Evolutionary conservation across 1,139 yeast genomes (phyloP), one percentile per base, ranked within the genome.

Genomic region (Pichia kudriavzevii): DNA sequence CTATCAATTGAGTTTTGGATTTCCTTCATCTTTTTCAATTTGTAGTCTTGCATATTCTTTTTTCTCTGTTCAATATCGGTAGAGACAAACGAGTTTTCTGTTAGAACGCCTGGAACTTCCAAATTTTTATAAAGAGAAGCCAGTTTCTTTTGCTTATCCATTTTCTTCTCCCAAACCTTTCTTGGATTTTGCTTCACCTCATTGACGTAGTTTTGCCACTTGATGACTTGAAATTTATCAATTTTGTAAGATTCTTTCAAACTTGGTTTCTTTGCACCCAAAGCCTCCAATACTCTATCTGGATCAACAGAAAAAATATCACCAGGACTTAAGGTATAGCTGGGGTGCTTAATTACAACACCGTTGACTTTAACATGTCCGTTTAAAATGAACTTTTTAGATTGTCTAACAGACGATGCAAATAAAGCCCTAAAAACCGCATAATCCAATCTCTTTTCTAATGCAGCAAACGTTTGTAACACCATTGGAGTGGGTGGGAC

Each of bases 321-420:
- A 27, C 98, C 98, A 8, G 91, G 74, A 43, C 71, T 65, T 50
- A 91, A 67, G 6, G 80, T 75, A 57, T 69, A 88, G 3, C 88
- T 77, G 5, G 97, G 95, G 48, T 83, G 87, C 48, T 70, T 75
- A 43, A 88, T 79, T 15, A 66, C 57, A 16, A 75, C 72, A 7
- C 95, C 96, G 55, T 91, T 91, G 23, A 91, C 97, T 45, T 68
- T 65, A 13, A 91, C 98, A 47, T 79, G 69, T 1, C 95, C 95
- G 35, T 77, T 78, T 19, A 83, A 61, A 41, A 91, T 79, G 52
- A 82, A 87, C 56, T 83, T 88, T 48, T 95, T 75, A 2, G 98
- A 95, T 60, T 91, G 97, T 67, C 96, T 78, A 7, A 85, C 75
- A 7, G 95, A 83, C 6, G 95, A 75, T 4, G 98, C 95, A 64